phyloP scores from a whole-genome alignment of 2,329 filamentous ascomycete species.

The Dothidotthia symphoricarpi region DNA sequence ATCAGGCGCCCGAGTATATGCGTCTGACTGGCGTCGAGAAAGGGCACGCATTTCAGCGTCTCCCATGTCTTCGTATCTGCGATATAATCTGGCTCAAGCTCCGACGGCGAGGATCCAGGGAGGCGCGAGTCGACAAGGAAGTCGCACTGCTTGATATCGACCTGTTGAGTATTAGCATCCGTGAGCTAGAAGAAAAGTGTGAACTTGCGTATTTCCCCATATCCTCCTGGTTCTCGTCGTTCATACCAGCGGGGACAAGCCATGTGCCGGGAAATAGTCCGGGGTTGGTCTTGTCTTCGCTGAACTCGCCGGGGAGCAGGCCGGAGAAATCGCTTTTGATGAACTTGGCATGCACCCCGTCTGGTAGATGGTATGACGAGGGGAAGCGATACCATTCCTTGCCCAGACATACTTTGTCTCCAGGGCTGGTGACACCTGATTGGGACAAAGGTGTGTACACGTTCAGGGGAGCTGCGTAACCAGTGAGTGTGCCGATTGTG shows the following conservation, averaged over 20 bases:
- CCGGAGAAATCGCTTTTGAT: constrained; percentile 87
- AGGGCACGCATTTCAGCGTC: constrained; percentile 68
- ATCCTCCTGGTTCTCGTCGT: constrained; percentile 87
- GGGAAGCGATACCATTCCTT: constrained; percentile 99
- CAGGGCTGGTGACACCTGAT: constrained; percentile 54
- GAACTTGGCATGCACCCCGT: constrained; percentile 82
- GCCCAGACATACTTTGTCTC: constrained; percentile 78
- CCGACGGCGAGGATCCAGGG: constrained; percentile 58
- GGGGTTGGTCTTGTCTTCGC: constrained; percentile 66
- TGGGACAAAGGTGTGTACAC: constrained; percentile 67
- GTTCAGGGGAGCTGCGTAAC: constrained; percentile 76
- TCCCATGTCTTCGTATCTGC: constrained; percentile 76
- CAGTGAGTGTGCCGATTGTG: constrained; percentile 72
- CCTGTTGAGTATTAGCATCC: constrained; percentile 42
- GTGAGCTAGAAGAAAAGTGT: not conserved
- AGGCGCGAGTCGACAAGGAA: constrained; percentile 89
- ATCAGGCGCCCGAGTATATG: constrained; percentile 70
- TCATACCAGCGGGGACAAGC: constrained; percentile 79
- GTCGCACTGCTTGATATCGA: constrained; percentile 69
- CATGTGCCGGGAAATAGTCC: constrained; percentile 82
- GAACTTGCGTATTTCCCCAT: constrained; percentile 72
- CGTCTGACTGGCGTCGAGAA: constrained; percentile 77
- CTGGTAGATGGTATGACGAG: constrained; percentile 84
- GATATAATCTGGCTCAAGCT: constrained; percentile 77
- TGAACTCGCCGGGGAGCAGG: constrained; percentile 86